phyloP scores from a whole-genome alignment of 768 basidiomycete genomes.

The Lenzites betulinus region DNA sequence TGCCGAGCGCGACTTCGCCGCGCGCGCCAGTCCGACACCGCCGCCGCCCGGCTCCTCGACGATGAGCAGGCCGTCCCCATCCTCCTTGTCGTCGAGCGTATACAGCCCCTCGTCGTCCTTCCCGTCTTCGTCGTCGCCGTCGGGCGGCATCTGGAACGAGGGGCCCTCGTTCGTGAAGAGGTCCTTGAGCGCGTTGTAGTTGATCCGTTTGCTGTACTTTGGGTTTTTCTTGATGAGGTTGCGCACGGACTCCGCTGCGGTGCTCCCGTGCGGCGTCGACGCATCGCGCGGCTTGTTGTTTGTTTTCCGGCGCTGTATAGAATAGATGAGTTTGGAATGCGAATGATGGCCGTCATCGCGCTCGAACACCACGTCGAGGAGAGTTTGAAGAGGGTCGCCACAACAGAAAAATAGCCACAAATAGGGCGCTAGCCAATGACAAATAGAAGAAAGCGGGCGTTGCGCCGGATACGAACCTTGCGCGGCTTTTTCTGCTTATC shows the following conservation, averaged over 20 bases:
- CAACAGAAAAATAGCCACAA: conserved; percentile 12
- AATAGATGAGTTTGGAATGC: neutral
- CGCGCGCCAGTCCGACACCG: conserved; percentile 28
- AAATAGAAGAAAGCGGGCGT: conserved; percentile 35
- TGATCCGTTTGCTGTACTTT: conserved; percentile 90
- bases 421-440: conserved; percentile 11
- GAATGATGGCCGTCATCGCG: neutral
- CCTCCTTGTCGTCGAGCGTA: conserved; percentile 50
- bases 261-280: conserved; percentile 65
- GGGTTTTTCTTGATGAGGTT: conserved; percentile 83
- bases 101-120: conserved; percentile 54
- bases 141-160: conserved; percentile 17
- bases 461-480: conserved; percentile 68
- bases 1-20: conserved; percentile 16
- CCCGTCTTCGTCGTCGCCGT: conserved; percentile 45
- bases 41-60: conserved; percentile 42
- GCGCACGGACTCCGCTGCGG: conserved; percentile 75
- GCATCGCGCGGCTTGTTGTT: conserved; percentile 70
- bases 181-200: conserved; percentile 85
- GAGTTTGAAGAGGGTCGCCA: neutral
- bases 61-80: conserved; percentile 40
- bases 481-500: conserved; percentile 54
- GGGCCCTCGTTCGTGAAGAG: conserved; percentile 51
- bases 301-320: conserved; percentile 68
- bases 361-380: too few relatives aligned